Conservation (phyloP, 2,329 filamentous ascomycete species). For the Pseudogymnoascus verrucosus region DNA sequence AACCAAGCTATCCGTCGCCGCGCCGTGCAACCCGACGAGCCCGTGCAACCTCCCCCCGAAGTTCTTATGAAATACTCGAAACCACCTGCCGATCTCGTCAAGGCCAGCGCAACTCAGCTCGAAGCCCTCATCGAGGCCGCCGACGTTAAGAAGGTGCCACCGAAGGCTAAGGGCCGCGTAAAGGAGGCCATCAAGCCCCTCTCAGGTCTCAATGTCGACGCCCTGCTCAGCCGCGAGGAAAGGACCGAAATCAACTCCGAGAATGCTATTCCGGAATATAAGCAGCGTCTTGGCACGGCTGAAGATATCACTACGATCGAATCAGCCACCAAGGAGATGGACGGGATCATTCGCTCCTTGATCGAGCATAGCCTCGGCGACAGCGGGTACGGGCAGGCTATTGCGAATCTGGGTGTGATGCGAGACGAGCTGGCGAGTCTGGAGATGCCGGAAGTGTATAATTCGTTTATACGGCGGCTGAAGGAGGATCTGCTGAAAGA, state of each 20-base stretch:
- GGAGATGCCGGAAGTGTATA: constrained; percentile 71
- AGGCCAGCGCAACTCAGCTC: constrained; percentile 48
- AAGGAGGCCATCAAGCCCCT: constrained; percentile 68
- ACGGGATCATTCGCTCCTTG: constrained; percentile 57
- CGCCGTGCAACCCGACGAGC: constrained; percentile 63
- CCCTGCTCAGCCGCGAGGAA: constrained; percentile 59
- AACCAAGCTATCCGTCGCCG: constrained; percentile 78
- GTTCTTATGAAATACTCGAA: constrained; percentile 65
- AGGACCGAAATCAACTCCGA: constrained; percentile 48
- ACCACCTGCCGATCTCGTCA: constrained; percentile 59
- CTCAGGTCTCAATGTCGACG: constrained; percentile 81
- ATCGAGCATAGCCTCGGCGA: constrained; percentile 70
- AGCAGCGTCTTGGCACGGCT: constrained; percentile 60
- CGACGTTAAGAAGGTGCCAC: constrained; percentile 81
- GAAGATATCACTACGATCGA: constrained; percentile 54
- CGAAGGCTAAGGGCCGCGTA: constrained; percentile 65
- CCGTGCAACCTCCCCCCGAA: constrained; percentile 53
- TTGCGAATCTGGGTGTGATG: constrained; percentile 71
- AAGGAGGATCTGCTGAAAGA: constrained; percentile 65
- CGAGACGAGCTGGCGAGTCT: constrained; percentile 66
- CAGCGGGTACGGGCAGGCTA: constrained; percentile 61
- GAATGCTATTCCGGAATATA: constrained; percentile 88
- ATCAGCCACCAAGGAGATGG: constrained; percentile 68
- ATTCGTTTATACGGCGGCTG: constrained; percentile 60
- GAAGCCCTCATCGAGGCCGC: constrained; percentile 59